Base-by-base conservation (phyloP, 1,139 yeast genomes). In the Kluyveromyces sp. region DNA sequence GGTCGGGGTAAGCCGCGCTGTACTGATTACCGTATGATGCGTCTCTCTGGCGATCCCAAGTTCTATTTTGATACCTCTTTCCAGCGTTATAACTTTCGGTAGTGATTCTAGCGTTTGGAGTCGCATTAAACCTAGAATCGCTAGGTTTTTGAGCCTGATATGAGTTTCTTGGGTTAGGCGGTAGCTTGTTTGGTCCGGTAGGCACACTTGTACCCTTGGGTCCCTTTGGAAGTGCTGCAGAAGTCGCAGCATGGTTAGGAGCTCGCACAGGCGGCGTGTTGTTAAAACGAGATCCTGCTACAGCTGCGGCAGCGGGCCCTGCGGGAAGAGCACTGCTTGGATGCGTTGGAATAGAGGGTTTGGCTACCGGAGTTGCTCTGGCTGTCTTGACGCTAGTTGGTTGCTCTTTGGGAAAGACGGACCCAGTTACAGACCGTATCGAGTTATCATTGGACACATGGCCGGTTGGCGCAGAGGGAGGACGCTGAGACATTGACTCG, bases 391-490 rank as follows among this genome's bases (percentile, higher is more conserved):
- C 30, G 2, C 17, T 22, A 4, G 30, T 13, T 18, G 18, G 19
- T n/a, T 22, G 26, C 9, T 31, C 34, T 31, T 22, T 38, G 3
- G 35, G 25, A n/a, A 31, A 13, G n/a, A 16, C 40, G 8, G 30
- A 15, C 8, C 41, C 41, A 12, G 39, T 22, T 13, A 38, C 36
- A 9, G 41, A 20, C 8, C 41, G 15, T 18, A 38, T 32, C 3
- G 41, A 38, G 15, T 32, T 31, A 25, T 25, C 33, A 7, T 58
- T 63, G 8, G 51, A 47, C 1, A 49, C 41, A 47, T 61, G 64
- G 2, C 65, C 65, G 18, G 47, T 48, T 3, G 64, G 65, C 2
- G 64, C 64, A 3, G 61, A 47, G 13, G 65, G 65, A 1, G 56
- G 63, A 42, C 51, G 55, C 33, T 57, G 61, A 2, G 64, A 57